A percentile compares a stretch with the other conserved stretches of the same genome.
phyloP scores from a whole-genome alignment of 2,329 filamentous ascomycete species.

The Paracoccidioides brasiliensis region DNA sequence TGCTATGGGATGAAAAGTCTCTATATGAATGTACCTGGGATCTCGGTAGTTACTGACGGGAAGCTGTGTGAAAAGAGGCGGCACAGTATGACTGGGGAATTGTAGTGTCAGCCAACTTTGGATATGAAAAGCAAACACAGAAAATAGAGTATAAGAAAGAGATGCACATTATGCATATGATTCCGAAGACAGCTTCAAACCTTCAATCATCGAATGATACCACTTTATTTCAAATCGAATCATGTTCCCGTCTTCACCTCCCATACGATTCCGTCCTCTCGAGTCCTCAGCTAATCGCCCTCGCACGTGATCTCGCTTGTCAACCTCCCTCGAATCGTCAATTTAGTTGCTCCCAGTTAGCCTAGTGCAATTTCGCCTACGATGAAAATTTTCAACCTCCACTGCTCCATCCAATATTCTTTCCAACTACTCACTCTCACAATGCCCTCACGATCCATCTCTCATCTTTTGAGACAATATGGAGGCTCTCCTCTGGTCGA shows the following conservation, averaged over 20 bases:
- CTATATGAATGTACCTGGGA: too few relatives aligned
- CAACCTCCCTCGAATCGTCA: too few relatives aligned
- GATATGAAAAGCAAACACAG: neutral
- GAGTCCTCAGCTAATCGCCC: neutral
- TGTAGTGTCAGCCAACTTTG: too few relatives aligned
- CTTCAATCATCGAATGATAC: too few relatives aligned
- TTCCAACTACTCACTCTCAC: conserved; percentile 1
- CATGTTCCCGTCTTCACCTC: neutral
- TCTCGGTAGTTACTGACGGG: too few relatives aligned
- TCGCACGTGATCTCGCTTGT: conserved; percentile 16
- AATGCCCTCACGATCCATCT: conserved; percentile 27
- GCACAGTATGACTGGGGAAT: too few relatives aligned
- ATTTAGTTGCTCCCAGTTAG: too few relatives aligned
- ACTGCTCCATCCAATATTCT: conserved; percentile 1
- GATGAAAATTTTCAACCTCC: conserved; percentile 3
- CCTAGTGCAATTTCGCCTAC: neutral
- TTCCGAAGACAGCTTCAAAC: neutral
- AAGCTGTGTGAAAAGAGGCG: too few relatives aligned
- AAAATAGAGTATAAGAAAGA: neutral
- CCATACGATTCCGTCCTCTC: neutral
- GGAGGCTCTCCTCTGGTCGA: conserved; percentile 23
- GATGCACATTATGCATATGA: too few relatives aligned
- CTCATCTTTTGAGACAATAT: conserved; percentile 22
- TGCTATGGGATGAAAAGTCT: too few relatives aligned
- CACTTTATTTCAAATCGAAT: too few relatives aligned